A percentile compares a stretch with the other conserved stretches of the same genome.
These are phyloP conservation scores for Leccinum incarnatum DNA, from an alignment of 768 basidiomycete species.

Conservation along the genomic window DNA sequence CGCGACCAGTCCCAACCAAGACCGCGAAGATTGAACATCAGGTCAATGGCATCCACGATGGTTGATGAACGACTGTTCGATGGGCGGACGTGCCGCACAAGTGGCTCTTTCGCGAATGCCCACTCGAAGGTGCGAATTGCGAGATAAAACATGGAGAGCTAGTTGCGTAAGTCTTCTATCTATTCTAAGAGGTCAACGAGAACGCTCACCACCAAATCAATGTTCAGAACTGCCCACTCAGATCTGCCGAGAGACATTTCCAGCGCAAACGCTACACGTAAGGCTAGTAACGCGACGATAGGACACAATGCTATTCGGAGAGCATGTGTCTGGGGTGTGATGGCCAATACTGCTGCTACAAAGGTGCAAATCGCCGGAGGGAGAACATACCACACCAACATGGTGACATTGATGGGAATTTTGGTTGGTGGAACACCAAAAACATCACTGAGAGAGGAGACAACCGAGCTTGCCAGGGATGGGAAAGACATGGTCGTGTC, in stretches of 20 bases:
- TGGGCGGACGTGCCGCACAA: conserved; percentile 12
- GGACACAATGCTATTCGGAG: conserved; percentile 48
- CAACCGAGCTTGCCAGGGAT: neutral
- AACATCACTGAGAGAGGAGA: neutral
- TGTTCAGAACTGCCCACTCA: conserved; percentile 3
- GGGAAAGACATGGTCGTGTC: neutral
- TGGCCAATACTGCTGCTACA: conserved; percentile 46
- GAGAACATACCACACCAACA: conserved; percentile 37
- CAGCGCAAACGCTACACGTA: conserved; percentile 33
- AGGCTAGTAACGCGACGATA: conserved; percentile 40
- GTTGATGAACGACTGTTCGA: neutral
- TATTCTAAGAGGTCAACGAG: neutral
- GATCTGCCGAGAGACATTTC: conserved; percentile 9
- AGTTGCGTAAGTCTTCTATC: neutral
- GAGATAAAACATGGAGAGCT: conserved; percentile 17
- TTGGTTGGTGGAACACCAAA: conserved; percentile 7
- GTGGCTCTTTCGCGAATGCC: conserved; percentile 13
- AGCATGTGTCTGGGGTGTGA: conserved; percentile 42
- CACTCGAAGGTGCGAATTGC: conserved; percentile 17
- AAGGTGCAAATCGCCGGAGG: conserved; percentile 47
- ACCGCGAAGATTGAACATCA: conserved; percentile 54
- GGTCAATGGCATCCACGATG: conserved; percentile 45
- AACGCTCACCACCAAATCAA: conserved; percentile 12
- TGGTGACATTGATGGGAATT: conserved; percentile 30
- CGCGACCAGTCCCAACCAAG: conserved; percentile 60